Evolutionary conservation across 371 early-diverging fungal genomes (phyloP), one percentile per base, ranked within the genome.

Genomic region (Mucor lusitanicus): DNA sequence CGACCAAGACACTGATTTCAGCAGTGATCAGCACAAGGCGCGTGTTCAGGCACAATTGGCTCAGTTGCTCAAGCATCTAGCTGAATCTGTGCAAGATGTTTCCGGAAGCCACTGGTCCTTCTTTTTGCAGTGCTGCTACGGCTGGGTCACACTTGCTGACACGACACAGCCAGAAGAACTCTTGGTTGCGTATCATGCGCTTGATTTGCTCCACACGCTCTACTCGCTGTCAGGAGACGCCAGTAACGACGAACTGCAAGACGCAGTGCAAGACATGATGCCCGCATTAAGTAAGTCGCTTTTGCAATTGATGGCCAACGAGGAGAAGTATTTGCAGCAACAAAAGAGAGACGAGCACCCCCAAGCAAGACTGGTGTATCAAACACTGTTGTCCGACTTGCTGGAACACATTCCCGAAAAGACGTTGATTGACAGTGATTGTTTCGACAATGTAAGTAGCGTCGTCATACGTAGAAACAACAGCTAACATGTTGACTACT

Each of bases 81-180:
- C 84, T 0, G 66, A 75, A 8, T 76, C 86, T 6, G 69, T 87
- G 0, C 83, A 85, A 70, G 85, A 87, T 32, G 81, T 86, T 13
- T 76, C 81, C 0, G 87, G 84, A 12, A 75, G 79, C 7, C 86
- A 87, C 46, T 87, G 89, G 89, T 76, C 83, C 2, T 78, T 82
- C 63, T 84, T 88, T 68, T 71, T 89, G 42, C 73, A 77, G 0
- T 70, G 69, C 8, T 73, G 80, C 3, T 73, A 72, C 65, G 63
- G 74, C 48, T 84, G 82, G 84, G 48, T 78, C 12, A 62, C 72
- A n/a, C 74, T 65, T 59, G 61, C 66, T 0, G 82, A 82, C 63
- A 53, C 76, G 3, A 56, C 55, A 9, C 54, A 64, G 9, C 68
- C 66, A 3, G 74, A 74, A 40, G 74, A 70, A 25, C 25, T 74